Conservation (phyloP, 768 basidiomycete species). For the Lanmaoa rubissima region DNA sequence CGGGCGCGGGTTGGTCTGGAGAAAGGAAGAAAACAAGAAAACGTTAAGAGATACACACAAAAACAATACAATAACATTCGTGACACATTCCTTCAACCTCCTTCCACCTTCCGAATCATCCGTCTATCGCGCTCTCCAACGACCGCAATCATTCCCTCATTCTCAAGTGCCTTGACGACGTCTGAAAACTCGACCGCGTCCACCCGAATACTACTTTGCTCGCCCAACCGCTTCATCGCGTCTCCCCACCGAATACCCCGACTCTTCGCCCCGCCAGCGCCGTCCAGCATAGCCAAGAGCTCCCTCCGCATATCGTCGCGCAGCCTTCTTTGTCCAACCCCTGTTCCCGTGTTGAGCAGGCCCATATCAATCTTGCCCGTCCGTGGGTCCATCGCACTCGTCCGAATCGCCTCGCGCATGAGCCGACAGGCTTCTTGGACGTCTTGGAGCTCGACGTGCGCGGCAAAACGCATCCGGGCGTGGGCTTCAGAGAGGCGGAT, state of each 20-base stretch:
- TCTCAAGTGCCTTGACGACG: constrained; percentile 74
- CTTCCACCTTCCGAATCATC: constrained; percentile 69
- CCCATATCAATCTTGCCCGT: constrained; percentile 99
- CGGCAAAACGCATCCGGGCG: constrained; percentile 91
- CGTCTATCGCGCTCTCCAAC: constrained; percentile 85
- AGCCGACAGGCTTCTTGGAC: constrained; percentile 91
- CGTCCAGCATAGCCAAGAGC: constrained; percentile 62
- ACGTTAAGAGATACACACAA: neutral
- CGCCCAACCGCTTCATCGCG: constrained; percentile 70
- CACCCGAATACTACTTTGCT: constrained; percentile 82
- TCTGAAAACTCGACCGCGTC: constrained; percentile 80
- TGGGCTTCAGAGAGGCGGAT: constrained; percentile 96
- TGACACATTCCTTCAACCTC: constrained; percentile 18
- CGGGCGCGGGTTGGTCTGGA: too few species aligned
- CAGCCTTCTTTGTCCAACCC: constrained; percentile 79
- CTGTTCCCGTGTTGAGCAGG: constrained; percentile 90
- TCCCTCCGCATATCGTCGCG: constrained; percentile 90
- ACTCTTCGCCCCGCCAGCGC: constrained; percentile 44
- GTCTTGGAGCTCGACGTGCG: constrained; percentile 82
- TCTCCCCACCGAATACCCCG: constrained; percentile 79
- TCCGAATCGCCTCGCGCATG: constrained; percentile 95
- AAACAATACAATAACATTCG: neutral
- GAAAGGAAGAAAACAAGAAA: too few species aligned
- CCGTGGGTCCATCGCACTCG: constrained; percentile 91
- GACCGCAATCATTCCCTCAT: constrained; percentile 83